phyloP scores from a whole-genome alignment of 129 eudicot genomes.

The Lactuca sativa region DNA sequence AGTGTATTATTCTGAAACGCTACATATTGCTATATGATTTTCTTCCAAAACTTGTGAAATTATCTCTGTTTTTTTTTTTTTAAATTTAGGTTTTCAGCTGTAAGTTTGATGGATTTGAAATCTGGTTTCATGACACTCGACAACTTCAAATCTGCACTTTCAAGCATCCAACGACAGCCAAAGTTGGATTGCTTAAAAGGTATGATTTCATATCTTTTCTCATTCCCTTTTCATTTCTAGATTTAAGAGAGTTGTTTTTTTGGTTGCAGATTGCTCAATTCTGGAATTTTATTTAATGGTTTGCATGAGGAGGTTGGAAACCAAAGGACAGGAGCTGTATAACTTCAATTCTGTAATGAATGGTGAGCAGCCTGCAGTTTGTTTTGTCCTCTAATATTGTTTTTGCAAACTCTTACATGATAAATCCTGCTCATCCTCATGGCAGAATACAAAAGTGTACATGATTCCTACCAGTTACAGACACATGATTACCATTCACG shows the following conservation, averaged over 20 bases:
- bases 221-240: not conserved
- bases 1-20: slow-evolving; percentile 29
- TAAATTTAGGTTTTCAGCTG: slow-evolving; percentile 58
- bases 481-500: slow-evolving; percentile 74
- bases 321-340: slow-evolving; percentile 67
- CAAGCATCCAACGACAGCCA: slow-evolving; percentile 71
- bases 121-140: slow-evolving; percentile 71
- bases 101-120: slow-evolving; percentile 59
- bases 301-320: slow-evolving; percentile 90
- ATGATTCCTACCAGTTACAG: slow-evolving; percentile 59
- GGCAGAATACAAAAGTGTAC: slow-evolving; percentile 80
- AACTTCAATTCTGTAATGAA: slow-evolving; percentile 86
- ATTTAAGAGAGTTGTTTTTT: not conserved
- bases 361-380: slow-evolving; percentile 43
- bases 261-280: slow-evolving; percentile 78
- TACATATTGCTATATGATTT: slow-evolving; percentile 1
- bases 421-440: slow-evolving; percentile 2
- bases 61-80: not conserved
- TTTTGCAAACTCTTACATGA: not conserved
- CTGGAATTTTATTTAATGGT: slow-evolving; percentile 81
- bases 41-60: slow-evolving; percentile 14
- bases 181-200: slow-evolving; percentile 85
- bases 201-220: slow-evolving; percentile 11
- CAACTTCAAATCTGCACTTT: slow-evolving; percentile 81
- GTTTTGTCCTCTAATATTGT: not conserved